phyloP scores from a whole-genome alignment of 2,329 filamentous ascomycete species.

The Fusarium abutilonis region DNA sequence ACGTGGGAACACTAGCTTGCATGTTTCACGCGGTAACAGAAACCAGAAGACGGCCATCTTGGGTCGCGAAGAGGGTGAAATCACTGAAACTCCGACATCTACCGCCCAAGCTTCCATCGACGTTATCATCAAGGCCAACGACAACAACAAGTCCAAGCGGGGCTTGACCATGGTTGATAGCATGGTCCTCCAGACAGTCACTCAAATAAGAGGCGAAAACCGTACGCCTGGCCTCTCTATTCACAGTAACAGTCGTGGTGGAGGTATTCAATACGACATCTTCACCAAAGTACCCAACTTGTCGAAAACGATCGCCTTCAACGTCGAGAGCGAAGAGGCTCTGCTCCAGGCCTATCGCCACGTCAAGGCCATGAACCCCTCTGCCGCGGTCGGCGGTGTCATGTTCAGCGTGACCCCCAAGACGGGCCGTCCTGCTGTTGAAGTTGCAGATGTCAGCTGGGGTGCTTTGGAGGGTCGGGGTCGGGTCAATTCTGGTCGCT shows the following conservation, averaged over 20 bases:
- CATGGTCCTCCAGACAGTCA: constrained; percentile 14
- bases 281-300: constrained; percentile 9
- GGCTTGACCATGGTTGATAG: constrained; percentile 10
- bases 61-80: no score
- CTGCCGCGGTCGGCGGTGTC: constrained; percentile 7
- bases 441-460: constrained; percentile 7
- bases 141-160: background rate
- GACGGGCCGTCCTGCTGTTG: background rate
- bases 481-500: background rate
- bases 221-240: background rate
- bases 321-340: constrained; percentile 15
- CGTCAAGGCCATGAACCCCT: constrained; percentile 23
- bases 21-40: no score
- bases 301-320: constrained; percentile 13
- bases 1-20: background rate
- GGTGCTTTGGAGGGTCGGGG: background rate
- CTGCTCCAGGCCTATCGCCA: constrained; percentile 11
- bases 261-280: constrained; percentile 15
- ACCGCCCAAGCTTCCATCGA: background rate
- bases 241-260: constrained; percentile 16
- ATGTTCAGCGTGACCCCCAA: constrained; percentile 16
- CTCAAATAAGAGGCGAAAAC: background rate
- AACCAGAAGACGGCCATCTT: no score
- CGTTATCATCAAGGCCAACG: background rate
- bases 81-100: background rate